Evolutionary conservation across 2,329 filamentous ascomycete genomes (phyloP), one percentile per base, ranked within the genome.

Genomic region (Grosmannia clavigera): DNA sequence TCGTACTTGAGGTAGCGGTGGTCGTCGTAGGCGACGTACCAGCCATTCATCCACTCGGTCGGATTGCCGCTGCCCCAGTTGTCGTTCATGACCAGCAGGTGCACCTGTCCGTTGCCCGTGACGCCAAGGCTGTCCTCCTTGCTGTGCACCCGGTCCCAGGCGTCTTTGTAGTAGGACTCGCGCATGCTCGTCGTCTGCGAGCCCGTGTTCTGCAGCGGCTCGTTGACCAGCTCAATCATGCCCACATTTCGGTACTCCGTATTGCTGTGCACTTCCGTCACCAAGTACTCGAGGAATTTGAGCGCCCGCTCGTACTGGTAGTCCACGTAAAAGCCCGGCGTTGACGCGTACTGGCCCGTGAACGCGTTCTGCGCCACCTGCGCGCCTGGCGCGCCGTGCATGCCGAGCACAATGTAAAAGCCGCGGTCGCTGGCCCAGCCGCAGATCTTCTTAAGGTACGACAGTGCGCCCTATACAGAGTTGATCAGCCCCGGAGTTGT

Each of bases 1-100:
- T 61, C 76, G 72, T 76, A 85, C 65, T 82, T 83, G 31, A 81
- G 68, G 67, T 84, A 85, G 25, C 80, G 75, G 65, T 84, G 82
- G 66, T 82, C 76, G 66, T 85, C 81, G 65, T 78, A 85, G 35
- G 76, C 77, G 14, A 78, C 72, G 35, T 74, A 69, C 27, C 72
- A 70, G 63, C 73, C 70, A 3, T 73, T 67, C 10, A 84, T 70
- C 57, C 71, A 72, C 31, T 74, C 64, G 31, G 72, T 75, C 0
- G 81, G 79, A 66, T 84, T 73, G 7, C 81, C 81, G 1, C 80
- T 76, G 22, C 77, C 79, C 82, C 81, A 86, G 31, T 73, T 68
- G 31, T 73, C 66, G 63, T 80, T 77, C 73, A 76, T 75, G 61
- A 73, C 73, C 55, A 72, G 76, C 46, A 85, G 77, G 62, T 84